A percentile compares a stretch with the other conserved stretches of the same genome.
Evolutionary conservation across 805 yeast genomes (phyloP).

Genomic region (Pichia sporocuriosa): DNA sequence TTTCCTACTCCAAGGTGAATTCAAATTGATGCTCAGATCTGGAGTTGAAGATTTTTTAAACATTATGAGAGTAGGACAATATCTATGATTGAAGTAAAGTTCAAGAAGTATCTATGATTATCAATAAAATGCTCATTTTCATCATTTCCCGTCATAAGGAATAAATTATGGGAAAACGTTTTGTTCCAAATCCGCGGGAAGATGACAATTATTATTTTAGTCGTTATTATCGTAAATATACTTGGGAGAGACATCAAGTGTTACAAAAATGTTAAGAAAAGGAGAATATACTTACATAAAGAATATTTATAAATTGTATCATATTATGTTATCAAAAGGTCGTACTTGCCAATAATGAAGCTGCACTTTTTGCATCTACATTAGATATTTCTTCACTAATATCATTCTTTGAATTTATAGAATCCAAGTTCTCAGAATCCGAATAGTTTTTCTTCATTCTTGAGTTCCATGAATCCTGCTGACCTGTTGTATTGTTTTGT

Average conservation of each 20-base stretch:
- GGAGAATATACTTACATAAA: too few species aligned
- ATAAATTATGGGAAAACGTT: too few species aligned
- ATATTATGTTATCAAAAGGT: slow-evolving; percentile 50
- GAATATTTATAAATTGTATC: too few species aligned
- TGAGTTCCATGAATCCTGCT: slow-evolving; percentile 31
- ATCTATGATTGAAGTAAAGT: too few species aligned
- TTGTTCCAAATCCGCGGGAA: too few species aligned
- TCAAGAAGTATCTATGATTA: too few species aligned
- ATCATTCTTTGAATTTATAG: slow-evolving; percentile 1
- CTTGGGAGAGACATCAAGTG: too few species aligned
- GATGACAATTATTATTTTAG: too few species aligned
- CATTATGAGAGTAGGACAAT: slow-evolving; percentile 5
- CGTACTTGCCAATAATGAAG: slow-evolving; percentile 68
- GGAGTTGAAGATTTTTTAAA: slow-evolving; percentile 7
- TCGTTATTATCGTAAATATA: too few species aligned
- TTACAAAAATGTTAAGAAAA: too few species aligned
- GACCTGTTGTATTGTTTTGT: background rate
- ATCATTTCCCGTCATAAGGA: too few species aligned
- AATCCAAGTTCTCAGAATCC: background rate
- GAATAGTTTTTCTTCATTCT: slow-evolving; percentile 23
- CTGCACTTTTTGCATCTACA: slow-evolving; percentile 81
- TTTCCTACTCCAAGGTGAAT: slow-evolving; percentile 8
- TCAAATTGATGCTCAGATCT: slow-evolving; percentile 6
- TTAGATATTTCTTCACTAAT: slow-evolving; percentile 19
- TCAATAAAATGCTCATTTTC: too few species aligned